Evolutionary conservation across 2,329 filamentous ascomycete genomes (phyloP).

Genomic region (Podosphaera fusca): DNA sequence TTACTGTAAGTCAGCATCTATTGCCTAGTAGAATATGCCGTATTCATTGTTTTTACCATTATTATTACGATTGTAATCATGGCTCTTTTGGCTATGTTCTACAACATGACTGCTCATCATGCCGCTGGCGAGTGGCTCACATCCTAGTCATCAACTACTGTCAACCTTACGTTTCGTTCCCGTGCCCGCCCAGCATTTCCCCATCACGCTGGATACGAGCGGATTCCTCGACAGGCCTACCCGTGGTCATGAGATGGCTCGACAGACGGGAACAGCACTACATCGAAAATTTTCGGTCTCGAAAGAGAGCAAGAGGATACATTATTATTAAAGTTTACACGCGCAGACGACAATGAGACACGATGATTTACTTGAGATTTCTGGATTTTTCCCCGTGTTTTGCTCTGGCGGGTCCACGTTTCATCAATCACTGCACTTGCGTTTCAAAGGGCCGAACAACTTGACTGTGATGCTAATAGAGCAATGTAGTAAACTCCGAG

Average conservation of each 20-base stretch:
- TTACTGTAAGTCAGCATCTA: background rate
- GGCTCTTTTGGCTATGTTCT: background rate
- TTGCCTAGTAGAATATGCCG: background rate
- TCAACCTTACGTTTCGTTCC: background rate
- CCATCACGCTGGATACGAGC: background rate
- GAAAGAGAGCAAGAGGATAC: too few species aligned
- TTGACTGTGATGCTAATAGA: background rate
- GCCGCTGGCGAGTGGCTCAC: background rate
- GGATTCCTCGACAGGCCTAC: background rate
- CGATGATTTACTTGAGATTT: too few species aligned
- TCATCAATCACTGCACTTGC: background rate
- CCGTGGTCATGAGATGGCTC: too few species aligned
- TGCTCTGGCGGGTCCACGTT: background rate
- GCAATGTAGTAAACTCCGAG: background rate
- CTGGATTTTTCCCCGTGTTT: background rate
- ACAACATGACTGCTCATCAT: background rate
- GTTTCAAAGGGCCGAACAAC: background rate
- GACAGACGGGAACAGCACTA: too few species aligned
- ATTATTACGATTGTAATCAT: background rate
- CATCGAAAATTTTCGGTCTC: too few species aligned
- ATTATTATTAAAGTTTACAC: too few species aligned
- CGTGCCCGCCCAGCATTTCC: background rate
- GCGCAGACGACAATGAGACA: too few species aligned
- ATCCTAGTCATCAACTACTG: background rate
- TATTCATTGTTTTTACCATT: background rate